Base-by-base conservation (phyloP, 225 moss, liverwort and hornwort genomes). In the Ulota crispa region DNA sequence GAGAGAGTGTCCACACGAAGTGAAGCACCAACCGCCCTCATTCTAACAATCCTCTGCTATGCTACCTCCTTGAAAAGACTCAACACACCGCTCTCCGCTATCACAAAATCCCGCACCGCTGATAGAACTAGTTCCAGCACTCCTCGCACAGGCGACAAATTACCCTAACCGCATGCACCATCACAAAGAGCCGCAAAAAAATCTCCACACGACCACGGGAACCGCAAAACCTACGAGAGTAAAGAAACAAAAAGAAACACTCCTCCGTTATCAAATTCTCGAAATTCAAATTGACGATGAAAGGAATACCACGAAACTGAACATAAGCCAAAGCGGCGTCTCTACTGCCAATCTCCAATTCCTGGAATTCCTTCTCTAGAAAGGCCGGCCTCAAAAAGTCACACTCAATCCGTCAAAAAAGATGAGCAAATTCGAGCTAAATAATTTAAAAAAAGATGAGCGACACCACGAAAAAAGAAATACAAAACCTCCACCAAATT, bases 11-110 rank as follows among this genome's bases (percentile, higher is more conserved):
- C 90, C 88, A 84, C 80, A 67, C 82, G 82, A 75, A 83, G 86
- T 73, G 88, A 67, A 34, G 34, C 53, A 52, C 76, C 85, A 69
- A 88, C 86, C 64, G 90, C 86, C 86, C 90, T 88, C 90, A 90
- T 90, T 27, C 78, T 89, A 74, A 7, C 89, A 85, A 81, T 63
- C 73, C 65, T 64, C 78, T 69, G 26, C 28, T 27, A 54, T 69
- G 26, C 28, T 27, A 54, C 73, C 50, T 79, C 42, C 70, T 77
- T 81, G 3, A 66, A 57, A 26, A 1, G n/a, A 63, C 27, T 53
- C 19, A 41, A 66, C 39, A 28, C 65, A 64, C 64, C 55, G 41
- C n/a, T 70, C 43, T 47, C 42, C 64, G 32, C 67, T 30, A n/a
- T 61, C 64, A 61, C 54, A 20, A 64, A 80, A 31, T 73, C 23